Evolutionary conservation across 257 asterid genomes (phyloP).

Genomic region (Thymus mandschuricus): DNA sequence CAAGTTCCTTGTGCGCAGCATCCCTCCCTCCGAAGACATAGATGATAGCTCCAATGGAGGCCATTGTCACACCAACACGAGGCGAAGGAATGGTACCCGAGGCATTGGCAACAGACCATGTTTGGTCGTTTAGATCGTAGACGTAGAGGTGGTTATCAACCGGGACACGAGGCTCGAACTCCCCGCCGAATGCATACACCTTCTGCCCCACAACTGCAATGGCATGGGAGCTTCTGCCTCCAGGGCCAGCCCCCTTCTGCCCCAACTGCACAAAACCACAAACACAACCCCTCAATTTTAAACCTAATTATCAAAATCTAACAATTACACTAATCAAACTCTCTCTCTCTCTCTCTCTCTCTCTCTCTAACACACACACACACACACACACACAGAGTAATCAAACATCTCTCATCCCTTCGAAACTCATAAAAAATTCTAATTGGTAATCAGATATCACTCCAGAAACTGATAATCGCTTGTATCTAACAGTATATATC

Average conservation of each 20-base stretch:
- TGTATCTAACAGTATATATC: background rate
- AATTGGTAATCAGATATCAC: background rate
- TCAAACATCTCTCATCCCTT: too few relatives aligned
- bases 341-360: background rate
- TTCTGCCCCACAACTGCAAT: constrained; percentile 75
- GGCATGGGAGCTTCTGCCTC: constrained; percentile 94
- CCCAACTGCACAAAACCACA: constrained; percentile 56
- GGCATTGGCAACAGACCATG: constrained; percentile 71
- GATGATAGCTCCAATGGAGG: constrained; percentile 54
- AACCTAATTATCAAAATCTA: background rate
- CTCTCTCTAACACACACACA: too few relatives aligned
- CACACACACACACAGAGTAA: background rate
- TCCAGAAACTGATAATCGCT: background rate
- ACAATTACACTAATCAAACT: background rate
- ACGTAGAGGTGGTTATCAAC: constrained; percentile 74
- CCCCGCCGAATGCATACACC: constrained; percentile 85
- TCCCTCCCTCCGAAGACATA: constrained; percentile 90
- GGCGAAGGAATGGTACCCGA: constrained; percentile 80
- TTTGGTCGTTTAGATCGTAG: constrained; percentile 57
- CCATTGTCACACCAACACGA: constrained; percentile 90
- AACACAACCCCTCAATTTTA: background rate
- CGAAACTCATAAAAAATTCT: background rate
- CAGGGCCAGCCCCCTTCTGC: constrained; percentile 80
- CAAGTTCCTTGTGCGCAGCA: constrained; percentile 70
- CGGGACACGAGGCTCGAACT: constrained; percentile 79